phyloP scores from a whole-genome alignment of 495 filamentous ascomycete genomes.

The Geopyxis carbonaria region DNA sequence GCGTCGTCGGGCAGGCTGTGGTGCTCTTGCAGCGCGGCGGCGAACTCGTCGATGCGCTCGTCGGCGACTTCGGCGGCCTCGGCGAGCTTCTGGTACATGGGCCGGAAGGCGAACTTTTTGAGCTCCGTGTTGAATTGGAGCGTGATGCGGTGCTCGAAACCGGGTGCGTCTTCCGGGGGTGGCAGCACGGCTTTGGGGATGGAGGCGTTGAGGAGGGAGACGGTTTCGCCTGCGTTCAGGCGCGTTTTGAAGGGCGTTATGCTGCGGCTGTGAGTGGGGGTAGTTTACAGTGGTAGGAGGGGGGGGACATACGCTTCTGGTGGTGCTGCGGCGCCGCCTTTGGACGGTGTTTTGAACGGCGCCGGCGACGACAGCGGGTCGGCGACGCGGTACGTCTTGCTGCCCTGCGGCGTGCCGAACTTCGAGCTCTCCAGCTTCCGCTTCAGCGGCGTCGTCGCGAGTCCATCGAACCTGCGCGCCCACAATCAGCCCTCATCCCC shows the following conservation, averaged over 20 bases:
- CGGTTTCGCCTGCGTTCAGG: constrained; percentile 54
- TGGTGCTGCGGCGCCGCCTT: not conserved
- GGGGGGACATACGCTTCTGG: not conserved
- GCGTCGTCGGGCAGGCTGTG: constrained; percentile 60
- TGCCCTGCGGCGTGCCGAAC: constrained; percentile 11
- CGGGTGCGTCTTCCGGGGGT: constrained; percentile 34
- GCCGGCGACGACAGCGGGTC: constrained; percentile 8
- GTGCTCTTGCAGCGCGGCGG: constrained; percentile 48
- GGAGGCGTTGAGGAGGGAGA: constrained; percentile 69
- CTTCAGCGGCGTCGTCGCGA: constrained; percentile 54
- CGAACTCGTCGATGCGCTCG: constrained; percentile 85
- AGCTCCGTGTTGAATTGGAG: constrained; percentile 67
- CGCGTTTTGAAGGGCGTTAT: constrained; percentile 50
- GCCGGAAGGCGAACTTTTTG: constrained; percentile 78
- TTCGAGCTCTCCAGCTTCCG: constrained; percentile 38
- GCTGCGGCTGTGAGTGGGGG: constrained; percentile 24
- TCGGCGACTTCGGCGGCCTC: constrained; percentile 85
- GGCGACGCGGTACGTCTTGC: constrained; percentile 7
- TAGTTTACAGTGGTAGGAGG: not conserved
- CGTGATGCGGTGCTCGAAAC: constrained; percentile 44
- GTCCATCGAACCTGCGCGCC: constrained; percentile 65
- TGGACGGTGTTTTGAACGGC: constrained; percentile 11
- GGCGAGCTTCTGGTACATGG: constrained; percentile 81
- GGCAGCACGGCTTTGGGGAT: constrained; percentile 52
- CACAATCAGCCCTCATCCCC: no score